Evolutionary conservation across 169 alveolate genomes (phyloP), one percentile per base, ranked within the genome.

Genomic region (Plasmodium coatneyi): DNA sequence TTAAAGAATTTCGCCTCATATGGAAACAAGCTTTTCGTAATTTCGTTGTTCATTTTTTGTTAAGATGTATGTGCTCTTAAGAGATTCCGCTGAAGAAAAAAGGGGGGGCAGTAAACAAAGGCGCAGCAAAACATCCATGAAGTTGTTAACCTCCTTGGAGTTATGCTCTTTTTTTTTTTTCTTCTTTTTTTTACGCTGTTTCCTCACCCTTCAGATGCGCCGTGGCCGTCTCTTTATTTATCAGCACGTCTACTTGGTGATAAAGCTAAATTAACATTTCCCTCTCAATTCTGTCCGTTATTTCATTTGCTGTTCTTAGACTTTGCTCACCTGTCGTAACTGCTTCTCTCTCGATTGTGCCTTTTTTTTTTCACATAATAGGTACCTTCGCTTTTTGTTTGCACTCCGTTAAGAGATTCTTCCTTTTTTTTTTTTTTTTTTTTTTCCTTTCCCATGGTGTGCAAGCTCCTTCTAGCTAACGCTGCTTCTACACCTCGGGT

Each of bases 21-120:
- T 5, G 93, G 84, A 86, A 86, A 86, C 70, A 86, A 46, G 25
- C 78, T 86, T 54, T 86, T 86, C 28, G 93, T 52, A 25, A 86
- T 86, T 52, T 86, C 93, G 28, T 86, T 60, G 32, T 54, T 86
- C 93, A 86, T 86, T n/a, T 71, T 84, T n/a, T 25, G 9, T 66
- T 66, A 12, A 1, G 41, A 6, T 5, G 36, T 25, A 60, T 7
- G 76, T 12, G 41, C 5, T 28, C 14, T 66, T 16, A 6, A 22
- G 1, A 19, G 10, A 60, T 19, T 60, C 10, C 74, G 10, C 32
- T 25, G 5, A 6, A 25, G n/a, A n/a, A 41, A 5, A 1, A 43
- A 43, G 12, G 5, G 4, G 16, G 34, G 34, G 16, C n/a, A 19
- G 76, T 66, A 66, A 66, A 19, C 76, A 66, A 19, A 19, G 36